A percentile compares a stretch with the other conserved stretches of the same genome.
phyloP scores from a whole-genome alignment of 768 basidiomycete genomes.

The Termitomyces sp. region DNA sequence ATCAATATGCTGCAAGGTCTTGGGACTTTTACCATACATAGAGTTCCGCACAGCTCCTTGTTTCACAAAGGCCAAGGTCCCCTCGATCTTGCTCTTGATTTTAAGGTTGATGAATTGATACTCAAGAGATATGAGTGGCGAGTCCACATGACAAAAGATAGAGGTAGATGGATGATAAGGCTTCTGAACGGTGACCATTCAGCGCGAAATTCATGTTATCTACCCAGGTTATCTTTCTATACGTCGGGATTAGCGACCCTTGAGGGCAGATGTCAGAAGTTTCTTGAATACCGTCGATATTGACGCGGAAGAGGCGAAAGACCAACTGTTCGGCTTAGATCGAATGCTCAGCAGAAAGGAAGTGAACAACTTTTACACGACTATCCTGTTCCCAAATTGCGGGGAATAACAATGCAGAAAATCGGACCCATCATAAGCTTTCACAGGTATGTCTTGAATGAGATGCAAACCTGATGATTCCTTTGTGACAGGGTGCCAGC shows the following conservation, averaged over 20 bases:
- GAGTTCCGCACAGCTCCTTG: slow-evolving; percentile 7
- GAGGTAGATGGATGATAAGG: not conserved
- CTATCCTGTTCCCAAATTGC: not conserved
- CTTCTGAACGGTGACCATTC: not conserved
- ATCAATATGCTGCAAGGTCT: not conserved
- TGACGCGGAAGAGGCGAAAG: not conserved
- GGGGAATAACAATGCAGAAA: not conserved
- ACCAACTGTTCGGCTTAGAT: not conserved
- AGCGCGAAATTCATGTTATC: slow-evolving; percentile 4
- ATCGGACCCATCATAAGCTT: not conserved
- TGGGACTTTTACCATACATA: not conserved
- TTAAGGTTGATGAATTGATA: slow-evolving; percentile 1
- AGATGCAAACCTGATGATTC: not conserved
- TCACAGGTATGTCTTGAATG: not conserved
- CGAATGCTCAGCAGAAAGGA: not conserved
- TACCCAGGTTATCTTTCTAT: not conserved
- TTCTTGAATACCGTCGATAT: not conserved
- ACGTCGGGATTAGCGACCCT: not conserved
- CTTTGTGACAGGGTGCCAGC: not conserved
- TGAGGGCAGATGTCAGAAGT: not conserved
- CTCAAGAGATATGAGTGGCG: not conserved
- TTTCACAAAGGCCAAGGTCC: not conserved
- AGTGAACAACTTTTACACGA: not conserved
- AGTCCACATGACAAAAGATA: not conserved
- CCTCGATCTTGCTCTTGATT: not conserved